phyloP scores from a whole-genome alignment of 371 early-diverging fungal genomes.

The Sporodiniella umbellata region DNA sequence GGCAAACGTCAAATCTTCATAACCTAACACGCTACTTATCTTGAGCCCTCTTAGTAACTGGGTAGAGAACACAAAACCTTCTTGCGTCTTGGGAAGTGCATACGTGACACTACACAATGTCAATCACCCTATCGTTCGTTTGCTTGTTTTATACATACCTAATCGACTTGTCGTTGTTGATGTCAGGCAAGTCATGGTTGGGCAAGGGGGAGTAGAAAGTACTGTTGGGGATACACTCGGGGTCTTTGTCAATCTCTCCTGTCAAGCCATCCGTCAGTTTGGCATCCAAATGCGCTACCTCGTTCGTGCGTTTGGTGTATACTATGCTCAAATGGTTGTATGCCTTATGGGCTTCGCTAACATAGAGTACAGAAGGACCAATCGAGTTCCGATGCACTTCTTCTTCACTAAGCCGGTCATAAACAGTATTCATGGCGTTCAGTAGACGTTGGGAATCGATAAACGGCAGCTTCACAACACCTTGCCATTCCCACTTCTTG shows the following conservation, averaged over 20 bases:
- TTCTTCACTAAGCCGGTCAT: slow-evolving; percentile 69
- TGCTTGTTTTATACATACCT: slow-evolving; percentile 21
- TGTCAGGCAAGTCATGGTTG: slow-evolving; percentile 55
- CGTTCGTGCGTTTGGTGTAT: slow-evolving; percentile 55
- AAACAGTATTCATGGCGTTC: slow-evolving; percentile 71
- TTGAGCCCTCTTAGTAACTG: slow-evolving; percentile 54
- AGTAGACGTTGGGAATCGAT: slow-evolving; percentile 83
- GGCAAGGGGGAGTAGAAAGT: slow-evolving; percentile 68
- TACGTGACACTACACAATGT: slow-evolving; percentile 46
- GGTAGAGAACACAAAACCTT: slow-evolving; percentile 41
- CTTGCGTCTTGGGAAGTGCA: slow-evolving; percentile 40
- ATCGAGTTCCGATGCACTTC: slow-evolving; percentile 73
- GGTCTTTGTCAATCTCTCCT: slow-evolving; percentile 65
- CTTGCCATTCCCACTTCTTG: slow-evolving; percentile 98
- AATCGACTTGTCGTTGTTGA: slow-evolving; percentile 55
- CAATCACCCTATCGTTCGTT: not conserved
- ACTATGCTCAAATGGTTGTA: slow-evolving; percentile 68
- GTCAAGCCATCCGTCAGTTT: slow-evolving; percentile 55
- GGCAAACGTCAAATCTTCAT: slow-evolving; percentile 55
- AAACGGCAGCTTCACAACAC: slow-evolving; percentile 92
- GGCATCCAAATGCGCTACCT: slow-evolving; percentile 53
- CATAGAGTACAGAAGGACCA: slow-evolving; percentile 72
- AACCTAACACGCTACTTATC: slow-evolving; percentile 35
- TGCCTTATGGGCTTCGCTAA: slow-evolving; percentile 62
- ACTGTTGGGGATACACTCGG: slow-evolving; percentile 68